Evolutionary conservation across 1,284 basidiomycete genomes (phyloP), one percentile per base, ranked within the genome.

Genomic region (Cutaneotrichosporon daszewskae): DNA sequence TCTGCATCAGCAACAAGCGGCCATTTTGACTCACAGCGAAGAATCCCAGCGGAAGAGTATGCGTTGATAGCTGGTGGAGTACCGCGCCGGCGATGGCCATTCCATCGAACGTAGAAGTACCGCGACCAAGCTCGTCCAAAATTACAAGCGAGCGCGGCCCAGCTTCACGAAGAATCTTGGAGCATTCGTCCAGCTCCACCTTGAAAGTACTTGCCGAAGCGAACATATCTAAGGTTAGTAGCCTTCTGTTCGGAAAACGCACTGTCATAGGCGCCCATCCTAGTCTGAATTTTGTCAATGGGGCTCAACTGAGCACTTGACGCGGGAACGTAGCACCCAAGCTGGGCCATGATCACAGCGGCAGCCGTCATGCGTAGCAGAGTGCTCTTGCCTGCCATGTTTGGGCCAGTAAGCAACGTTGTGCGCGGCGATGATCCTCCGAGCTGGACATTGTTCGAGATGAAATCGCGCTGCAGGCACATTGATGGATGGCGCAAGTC

Each of bases 291-390:
- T 19, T 85, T 77, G 66, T 99, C 94, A 2, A 96, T 82, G 0
- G 95, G 90, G 53, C 84, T 84, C 37, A 99, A 68, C 26, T 85
- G 77, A 22, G 94, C 95, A 40, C 73, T 78, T 26, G 77, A 69
- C 0, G 95, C 94, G 3, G 95, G 95, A 3, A 99, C 89, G 40
- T 86, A 80, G 84, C 97, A 98, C n/a, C 95, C 95, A 16, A 98
- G 75, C 66, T 97, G 94, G 8, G 91, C 92, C 82, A 96, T 87
- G 57, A 97, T 96, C 48, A 95, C 83, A 23, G 86, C 92, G 0
- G 85, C 81, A 5, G 90, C 91, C n/a, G 92, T 95, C 86, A 96
- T 98, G 38, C 95, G 82, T 79, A 96, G 86, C 7, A 75, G 62
- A 0, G 71, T 91, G 22, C 85, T 88, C 71, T 91, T 91, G 43